A percentile compares a stretch with the other conserved stretches of the same genome.
These are phyloP conservation scores for Suillus variegatus DNA, from an alignment of 768 basidiomycete genomes.

Conservation along the genomic window DNA sequence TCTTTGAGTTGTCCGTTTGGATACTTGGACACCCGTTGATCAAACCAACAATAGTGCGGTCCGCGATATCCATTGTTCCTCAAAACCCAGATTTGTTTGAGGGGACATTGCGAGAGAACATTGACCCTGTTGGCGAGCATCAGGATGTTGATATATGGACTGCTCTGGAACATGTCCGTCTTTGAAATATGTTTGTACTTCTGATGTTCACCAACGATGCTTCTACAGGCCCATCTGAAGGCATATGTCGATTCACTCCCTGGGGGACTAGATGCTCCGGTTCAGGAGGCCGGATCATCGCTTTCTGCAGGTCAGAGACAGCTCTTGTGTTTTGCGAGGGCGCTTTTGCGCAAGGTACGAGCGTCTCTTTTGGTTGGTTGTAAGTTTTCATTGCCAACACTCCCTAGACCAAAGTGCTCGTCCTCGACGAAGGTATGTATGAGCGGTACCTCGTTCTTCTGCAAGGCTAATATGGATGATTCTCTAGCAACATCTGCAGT, in stretches of 20 bases:
- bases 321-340: constrained; percentile 86
- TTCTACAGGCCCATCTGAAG: constrained; percentile 60
- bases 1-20: neutral
- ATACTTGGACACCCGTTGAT: neutral
- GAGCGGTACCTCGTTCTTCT: neutral
- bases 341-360: constrained; percentile 70
- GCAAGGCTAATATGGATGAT: constrained; percentile 5
- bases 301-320: constrained; percentile 87
- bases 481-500: constrained; percentile 80
- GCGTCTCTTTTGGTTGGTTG: neutral
- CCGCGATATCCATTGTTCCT: constrained; percentile 83
- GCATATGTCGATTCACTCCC: constrained; percentile 66
- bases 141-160: constrained; percentile 85
- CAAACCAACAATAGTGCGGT: constrained; percentile 49
- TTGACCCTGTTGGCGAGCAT: constrained; percentile 80
- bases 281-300: constrained; percentile 80
- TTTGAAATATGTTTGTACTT: neutral
- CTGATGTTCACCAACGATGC: neutral
- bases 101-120: constrained; percentile 80
- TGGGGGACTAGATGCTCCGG: constrained; percentile 68
- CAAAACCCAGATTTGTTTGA: constrained; percentile 74
- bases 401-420: constrained; percentile 74
- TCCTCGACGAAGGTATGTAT: constrained; percentile 83
- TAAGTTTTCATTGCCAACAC: neutral
- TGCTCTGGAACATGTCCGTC: constrained; percentile 66